Evolutionary conservation across 1,284 basidiomycete species (phyloP).

Genomic region (Pseudozyma hubeiensis): DNA sequence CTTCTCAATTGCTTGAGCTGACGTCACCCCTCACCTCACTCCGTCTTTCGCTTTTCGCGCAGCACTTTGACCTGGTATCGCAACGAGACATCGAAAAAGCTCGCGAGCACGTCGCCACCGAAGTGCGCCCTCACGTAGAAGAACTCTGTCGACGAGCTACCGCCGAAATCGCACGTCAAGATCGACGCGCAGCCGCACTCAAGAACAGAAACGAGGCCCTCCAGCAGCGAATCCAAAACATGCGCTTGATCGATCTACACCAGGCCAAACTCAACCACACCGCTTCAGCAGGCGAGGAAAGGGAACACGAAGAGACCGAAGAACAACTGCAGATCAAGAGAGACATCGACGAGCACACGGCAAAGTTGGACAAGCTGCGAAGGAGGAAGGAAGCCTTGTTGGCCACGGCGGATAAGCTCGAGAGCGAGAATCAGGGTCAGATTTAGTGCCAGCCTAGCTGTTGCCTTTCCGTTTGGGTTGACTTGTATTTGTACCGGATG

Average conservation of each 20-base stretch:
- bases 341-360: constrained; percentile 10
- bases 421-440: constrained; percentile 10
- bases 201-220: constrained; percentile 35
- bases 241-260: constrained; percentile 36
- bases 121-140: constrained; percentile 47
- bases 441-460: neutral
- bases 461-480: constrained; percentile 1
- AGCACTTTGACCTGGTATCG: constrained; percentile 49
- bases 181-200: constrained; percentile 35
- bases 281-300: neutral
- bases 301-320: neutral
- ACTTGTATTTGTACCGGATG: constrained; percentile 3
- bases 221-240: constrained; percentile 33
- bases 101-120: constrained; percentile 38
- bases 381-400: constrained; percentile 17
- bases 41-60: neutral
- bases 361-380: constrained; percentile 14
- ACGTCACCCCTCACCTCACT: too few relatives aligned
- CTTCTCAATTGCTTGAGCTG: neutral
- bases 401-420: constrained; percentile 28
- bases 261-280: constrained; percentile 31
- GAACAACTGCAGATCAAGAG: constrained; percentile 2
- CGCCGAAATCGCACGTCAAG: constrained; percentile 34
- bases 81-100: constrained; percentile 37
- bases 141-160: constrained; percentile 37